Base-by-base conservation (phyloP, 2,329 filamentous ascomycete species). In the Colletotrichum paranaense region DNA sequence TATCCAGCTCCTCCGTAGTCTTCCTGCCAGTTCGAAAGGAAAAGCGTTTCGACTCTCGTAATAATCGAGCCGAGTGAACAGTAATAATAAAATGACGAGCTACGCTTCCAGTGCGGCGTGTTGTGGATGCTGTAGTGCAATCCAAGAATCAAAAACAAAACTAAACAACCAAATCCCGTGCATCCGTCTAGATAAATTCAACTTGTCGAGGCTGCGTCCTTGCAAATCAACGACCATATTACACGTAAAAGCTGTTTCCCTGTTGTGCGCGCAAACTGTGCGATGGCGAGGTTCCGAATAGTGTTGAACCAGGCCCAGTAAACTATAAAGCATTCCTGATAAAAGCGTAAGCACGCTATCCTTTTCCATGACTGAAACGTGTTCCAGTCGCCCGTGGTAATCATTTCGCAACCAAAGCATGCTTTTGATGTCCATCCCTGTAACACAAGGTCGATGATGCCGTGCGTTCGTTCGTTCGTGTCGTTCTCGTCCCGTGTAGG, bases 401-500 rank as follows among this genome's bases (percentile, higher is more conserved):
- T 68, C 59, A 56, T 65, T n/a, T 46, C 67, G 70, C 70, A 60
- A 59, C 57, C 49, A 66, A 75, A 74, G 67, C 70, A 74, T 53
- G 56, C 71, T 73, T 74, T 74, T 72, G 68, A 55, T 60, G 55
- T 59, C 62, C 62, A 63, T 68, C 52, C 72, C 38, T 46, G 12
- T 32, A 67, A 63, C 67, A 53, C 55, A 70, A 63, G 30, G 72
- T 52, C 52, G 49, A 70, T 57, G 42, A 63, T 63, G 65, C 62
- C 57, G 65, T 70, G 62, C 73, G 62, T 74, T 73, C 71, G 70
- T 69, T 68, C 53, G 56, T 66, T 73, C 70, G 69, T 73, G 64
- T 68, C 68, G 74, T 72, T 67, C 46, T 64, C 65, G 42, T 67
- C 56, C 55, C 68, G 46, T 73, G 56, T 52, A 42, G 58, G 52